phyloP scores from a whole-genome alignment of 208 protist genomes.

The Trichomonas tenax region DNA sequence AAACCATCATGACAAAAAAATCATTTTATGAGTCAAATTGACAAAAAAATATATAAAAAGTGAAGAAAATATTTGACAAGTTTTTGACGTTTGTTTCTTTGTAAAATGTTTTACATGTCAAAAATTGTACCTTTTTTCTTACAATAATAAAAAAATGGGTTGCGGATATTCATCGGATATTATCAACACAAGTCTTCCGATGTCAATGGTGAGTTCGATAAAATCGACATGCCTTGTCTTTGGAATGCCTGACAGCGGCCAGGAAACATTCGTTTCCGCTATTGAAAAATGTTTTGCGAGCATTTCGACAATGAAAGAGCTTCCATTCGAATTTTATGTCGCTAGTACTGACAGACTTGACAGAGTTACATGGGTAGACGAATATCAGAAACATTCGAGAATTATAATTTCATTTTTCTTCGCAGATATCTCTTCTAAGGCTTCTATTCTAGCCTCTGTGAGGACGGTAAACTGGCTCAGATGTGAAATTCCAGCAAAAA shows the following conservation, averaged over 20 bases:
- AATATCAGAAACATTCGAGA: not conserved
- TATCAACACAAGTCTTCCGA: not conserved
- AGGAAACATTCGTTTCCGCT: not conserved
- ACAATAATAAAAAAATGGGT: not conserved
- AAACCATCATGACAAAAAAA: no score
- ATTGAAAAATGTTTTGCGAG: not conserved
- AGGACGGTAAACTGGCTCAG: not conserved
- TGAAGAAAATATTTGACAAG: no score
- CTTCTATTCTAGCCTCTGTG: not conserved
- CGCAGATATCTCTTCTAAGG: not conserved
- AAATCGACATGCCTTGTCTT: not conserved
- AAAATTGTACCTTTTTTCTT: no score
- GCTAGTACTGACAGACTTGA: not conserved
- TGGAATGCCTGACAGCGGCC: not conserved
- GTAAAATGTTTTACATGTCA: no score
- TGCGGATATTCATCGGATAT: not conserved
- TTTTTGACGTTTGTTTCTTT: no score
- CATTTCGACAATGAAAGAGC: not conserved
- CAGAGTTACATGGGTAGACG: not conserved
- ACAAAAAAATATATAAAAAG: no score
- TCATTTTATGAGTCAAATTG: no score
- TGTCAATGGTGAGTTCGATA: not conserved
- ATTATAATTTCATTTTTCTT: conserved; percentile 10
- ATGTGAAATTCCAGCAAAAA: not conserved
- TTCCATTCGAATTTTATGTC: not conserved